phyloP scores from a whole-genome alignment of 2,329 filamentous ascomycete species.

The Didymella lethalis region DNA sequence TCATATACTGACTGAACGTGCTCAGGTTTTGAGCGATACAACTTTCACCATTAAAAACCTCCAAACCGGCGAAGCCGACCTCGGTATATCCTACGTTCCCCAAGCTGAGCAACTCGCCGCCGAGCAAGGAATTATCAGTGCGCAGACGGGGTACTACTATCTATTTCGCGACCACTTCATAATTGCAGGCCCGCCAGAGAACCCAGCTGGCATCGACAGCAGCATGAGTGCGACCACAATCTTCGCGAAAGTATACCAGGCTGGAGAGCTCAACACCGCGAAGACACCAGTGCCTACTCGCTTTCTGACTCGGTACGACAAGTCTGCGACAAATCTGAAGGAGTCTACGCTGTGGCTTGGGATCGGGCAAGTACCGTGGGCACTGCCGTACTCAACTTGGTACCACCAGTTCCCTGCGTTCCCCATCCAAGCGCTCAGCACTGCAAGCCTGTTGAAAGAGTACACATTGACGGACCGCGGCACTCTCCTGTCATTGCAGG shows the following conservation, averaged over 20 bases:
- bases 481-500: conserved; percentile 53
- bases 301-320: conserved; percentile 58
- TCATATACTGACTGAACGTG: neutral
- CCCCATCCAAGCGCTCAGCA: conserved; percentile 56
- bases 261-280: conserved; percentile 44
- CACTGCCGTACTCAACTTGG: conserved; percentile 55
- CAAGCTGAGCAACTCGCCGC: conserved; percentile 57
- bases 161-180: conserved; percentile 59
- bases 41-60: conserved; percentile 57
- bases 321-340: conserved; percentile 61
- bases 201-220: conserved; percentile 48
- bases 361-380: conserved; percentile 60
- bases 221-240: conserved; percentile 43
- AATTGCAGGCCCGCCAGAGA: conserved; percentile 52
- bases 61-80: conserved; percentile 50
- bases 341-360: conserved; percentile 56
- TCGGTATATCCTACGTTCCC: conserved; percentile 58
- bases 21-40: conserved; percentile 53
- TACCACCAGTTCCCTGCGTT: conserved; percentile 59
- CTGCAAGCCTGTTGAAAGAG: conserved; percentile 54
- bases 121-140: conserved; percentile 48
- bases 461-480: conserved; percentile 60
- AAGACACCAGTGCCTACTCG: conserved; percentile 47
- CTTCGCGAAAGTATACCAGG: conserved; percentile 47
- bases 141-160: conserved; percentile 47